Percentiles rank a stretch among this genome's conserved stretches.
These are phyloP conservation scores for Plasmodium adleri DNA, from an alignment of 169 alveolate genomes.

Conservation along the genomic window DNA sequence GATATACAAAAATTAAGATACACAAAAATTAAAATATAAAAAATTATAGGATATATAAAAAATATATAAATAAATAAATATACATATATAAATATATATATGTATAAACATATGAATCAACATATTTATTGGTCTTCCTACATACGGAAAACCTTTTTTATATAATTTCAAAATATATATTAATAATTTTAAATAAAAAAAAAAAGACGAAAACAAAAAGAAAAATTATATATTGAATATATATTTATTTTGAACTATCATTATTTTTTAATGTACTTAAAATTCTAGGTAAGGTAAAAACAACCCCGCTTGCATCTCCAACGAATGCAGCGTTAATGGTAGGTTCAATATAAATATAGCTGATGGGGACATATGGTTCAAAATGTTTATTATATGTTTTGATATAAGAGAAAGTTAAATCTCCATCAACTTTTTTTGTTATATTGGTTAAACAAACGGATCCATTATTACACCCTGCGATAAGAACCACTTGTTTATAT, in stretches of 20 bases:
- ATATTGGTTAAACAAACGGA: constrained; percentile 64
- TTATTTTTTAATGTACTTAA: constrained; percentile 33
- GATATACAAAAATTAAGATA: too few species aligned
- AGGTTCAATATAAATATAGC: constrained; percentile 52
- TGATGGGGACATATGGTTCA: constrained; percentile 74
- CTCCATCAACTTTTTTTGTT: constrained; percentile 67
- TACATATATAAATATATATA: too few species aligned
- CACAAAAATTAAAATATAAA: too few species aligned
- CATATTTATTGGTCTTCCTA: too few species aligned
- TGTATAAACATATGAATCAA: too few species aligned
- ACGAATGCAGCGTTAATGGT: constrained; percentile 65
- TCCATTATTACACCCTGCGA: constrained; percentile 74
- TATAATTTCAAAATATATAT: too few species aligned
- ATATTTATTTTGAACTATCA: constrained; percentile 6
- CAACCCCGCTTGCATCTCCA: constrained; percentile 76
- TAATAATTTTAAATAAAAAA: not conserved
- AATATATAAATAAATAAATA: too few species aligned
- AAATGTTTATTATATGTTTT: constrained; percentile 46
- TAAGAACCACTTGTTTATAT: constrained; percentile 22
- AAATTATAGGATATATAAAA: too few species aligned
- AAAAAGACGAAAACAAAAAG: not conserved
- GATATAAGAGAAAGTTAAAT: constrained; percentile 37
- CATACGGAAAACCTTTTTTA: too few species aligned
- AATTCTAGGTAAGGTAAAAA: constrained; percentile 66
- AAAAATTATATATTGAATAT: not conserved